Evolutionary conservation across 148 eudicot genomes (phyloP), one percentile per base, ranked within the genome.

Genomic region (Rhododendron vialii): DNA sequence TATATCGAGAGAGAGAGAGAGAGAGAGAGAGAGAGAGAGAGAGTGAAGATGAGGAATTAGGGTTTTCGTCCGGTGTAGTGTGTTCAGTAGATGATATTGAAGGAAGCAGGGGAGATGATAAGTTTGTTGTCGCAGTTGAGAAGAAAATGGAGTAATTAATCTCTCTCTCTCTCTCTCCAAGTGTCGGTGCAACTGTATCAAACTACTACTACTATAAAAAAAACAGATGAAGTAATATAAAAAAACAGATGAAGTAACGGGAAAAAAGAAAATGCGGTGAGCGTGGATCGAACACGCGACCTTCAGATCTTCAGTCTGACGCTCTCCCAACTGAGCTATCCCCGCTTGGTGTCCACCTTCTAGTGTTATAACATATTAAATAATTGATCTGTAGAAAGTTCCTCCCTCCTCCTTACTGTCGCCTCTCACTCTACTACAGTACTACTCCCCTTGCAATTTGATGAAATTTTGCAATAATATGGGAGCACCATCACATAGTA

Each of bases 231-330:
- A 11, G 9, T 9, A 47, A 51, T n/a, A 1, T 4, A 20, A 6
- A 59, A 59, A 59, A 51, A 2, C 55, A 2, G 55, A 2, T 51
- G 55, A 13, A 11, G 9, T 9, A 47, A 51, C 55, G 17, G 14
- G 67, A 0, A 22, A 59, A 20, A 22, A 2, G 9, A 8, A 1
- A 1, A 47, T 93, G 95, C 94, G 95, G 95, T 95, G 96, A 93
- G 90, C 92, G 94, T 92, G 94, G 96, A 93, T 93, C 98, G 93
- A 95, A 93, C 93, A 93, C 92, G 94, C 90, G 96, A 93, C 95
- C 92, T 92, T 92, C 94, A 91, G 94, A 92, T 92, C 94, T 92
- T 92, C 94, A 91, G 92, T 92, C 92, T 92, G 94, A 91, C 92
- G 94, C 94, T 92, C 92, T 92, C 92, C 92, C 94, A 92, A 92